Conservation (phyloP, 1,284 basidiomycete species). For the Cutaneotrichosporon curvatum region DNA sequence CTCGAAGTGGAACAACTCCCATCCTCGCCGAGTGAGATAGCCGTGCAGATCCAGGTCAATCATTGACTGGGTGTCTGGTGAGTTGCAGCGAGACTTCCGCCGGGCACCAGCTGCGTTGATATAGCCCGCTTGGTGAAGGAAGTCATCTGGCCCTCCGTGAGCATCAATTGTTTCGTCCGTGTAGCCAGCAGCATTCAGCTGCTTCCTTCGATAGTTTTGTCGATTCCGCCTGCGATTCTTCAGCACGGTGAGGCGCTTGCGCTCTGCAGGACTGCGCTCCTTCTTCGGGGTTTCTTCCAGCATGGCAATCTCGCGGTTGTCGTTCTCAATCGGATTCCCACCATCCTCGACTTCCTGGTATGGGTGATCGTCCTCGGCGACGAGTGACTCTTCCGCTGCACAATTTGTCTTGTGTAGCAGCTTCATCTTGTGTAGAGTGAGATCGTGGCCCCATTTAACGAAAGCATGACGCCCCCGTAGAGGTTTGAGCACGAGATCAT, state of each 20-base stretch:
- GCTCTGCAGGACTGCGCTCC: slow-evolving; percentile 18
- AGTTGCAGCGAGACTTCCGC: background rate
- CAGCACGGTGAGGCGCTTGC: slow-evolving; percentile 13
- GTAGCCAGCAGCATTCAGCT: slow-evolving; percentile 23
- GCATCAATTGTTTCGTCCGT: slow-evolving; percentile 20
- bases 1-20: slow-evolving; percentile 24
- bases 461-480: background rate
- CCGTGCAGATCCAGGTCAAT: background rate
- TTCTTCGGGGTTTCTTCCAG: slow-evolving; percentile 19
- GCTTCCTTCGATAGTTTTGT: slow-evolving; percentile 20
- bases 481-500: background rate
- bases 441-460: background rate
- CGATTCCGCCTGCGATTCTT: slow-evolving; percentile 19
- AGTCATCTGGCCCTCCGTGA: slow-evolving; percentile 26
- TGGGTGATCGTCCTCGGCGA: too few relatives aligned
- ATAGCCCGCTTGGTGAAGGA: slow-evolving; percentile 6
- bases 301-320: slow-evolving; percentile 17
- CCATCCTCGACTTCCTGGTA: background rate
- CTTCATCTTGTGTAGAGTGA: background rate
- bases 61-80: background rate
- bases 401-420: background rate
- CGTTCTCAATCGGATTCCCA: slow-evolving; percentile 9
- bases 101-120: background rate
- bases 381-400: background rate
- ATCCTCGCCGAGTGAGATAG: slow-evolving; percentile 5